Base-by-base conservation (phyloP, 495 filamentous ascomycete species). In the Ramalina intermedia region DNA sequence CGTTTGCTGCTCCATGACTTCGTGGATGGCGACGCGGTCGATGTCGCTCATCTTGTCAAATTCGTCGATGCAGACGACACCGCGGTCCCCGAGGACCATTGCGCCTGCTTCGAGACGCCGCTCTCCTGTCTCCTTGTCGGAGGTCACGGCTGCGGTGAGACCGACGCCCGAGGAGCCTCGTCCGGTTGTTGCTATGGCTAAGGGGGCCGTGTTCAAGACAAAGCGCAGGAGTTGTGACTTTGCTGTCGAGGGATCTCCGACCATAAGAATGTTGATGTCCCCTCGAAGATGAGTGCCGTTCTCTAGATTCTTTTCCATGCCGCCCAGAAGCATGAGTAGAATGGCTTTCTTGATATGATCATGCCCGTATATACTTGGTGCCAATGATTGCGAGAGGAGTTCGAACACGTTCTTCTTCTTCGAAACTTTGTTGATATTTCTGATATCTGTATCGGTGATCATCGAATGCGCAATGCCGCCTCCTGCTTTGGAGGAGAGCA, bases 1-100 rank as follows among this genome's bases (percentile, higher is more conserved):
- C 0, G 91, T 99, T 63, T 99, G 91, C 69, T 99, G 91, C 66
- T 99, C 91, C 91, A 99, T 99, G 48, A 99, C 91, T 86, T 99
- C 91, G 75, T 99, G 91, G 58, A 99, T 99, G 41, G 91, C 91
- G 18, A 99, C 91, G 55, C 91, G 81, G 63, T 99, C 91, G 36
- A 96, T 82, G 64, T 96, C 91, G 54, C 85, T 93, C 91, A 99
- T 99, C 68, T 99, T 99, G 67, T 99, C 91, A 61, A 99, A 99
- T 63, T 99, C 91, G 64, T 99, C 91, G 57, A 99, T 99, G 68
- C 91, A 99, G 37, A 99, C 91, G 36, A 99, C 90, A 48, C 91
- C 91, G 41, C 91, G 81, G 59, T 99, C 91, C 60, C 80, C 91
- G 50, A 99, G 84, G 48, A 99, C 91, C 91, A 99, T 99, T 52